Base-by-base conservation (phyloP, 1,139 yeast species). In the Saccharomyces pastorianus region DNA sequence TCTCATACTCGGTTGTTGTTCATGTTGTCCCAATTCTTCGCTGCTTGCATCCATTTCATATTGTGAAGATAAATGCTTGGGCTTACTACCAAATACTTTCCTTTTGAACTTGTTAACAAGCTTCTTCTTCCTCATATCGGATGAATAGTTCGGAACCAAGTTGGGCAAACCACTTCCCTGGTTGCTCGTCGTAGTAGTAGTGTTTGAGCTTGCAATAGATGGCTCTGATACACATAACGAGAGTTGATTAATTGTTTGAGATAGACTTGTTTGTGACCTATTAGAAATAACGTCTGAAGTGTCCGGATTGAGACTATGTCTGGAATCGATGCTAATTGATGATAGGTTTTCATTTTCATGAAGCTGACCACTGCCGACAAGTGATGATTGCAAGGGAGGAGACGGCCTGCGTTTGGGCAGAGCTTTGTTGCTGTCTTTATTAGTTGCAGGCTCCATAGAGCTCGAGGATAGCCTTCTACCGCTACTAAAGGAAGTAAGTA, bases 21-120 rank as follows among this genome's bases (percentile, higher is more conserved):
- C 6, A 56, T 58, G 32, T 56, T 58, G 23, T 55, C 60, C 25
- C 13, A 17, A 58, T 54, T 8, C 62, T 6, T 38, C 44, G 13
- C 20, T 9, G 25, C 8, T 20, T 13, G 26, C 25, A 20, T 38
- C 23, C n/a, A 17, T 11, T 38, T 38, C 44, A 20, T 38, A 38
- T 38, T 38, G 44, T 11, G 44, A 38, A 9, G 26, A 55, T 27
- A 55, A 48, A 5, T 55, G 54, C 20, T 55, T 55, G 20, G 58
- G 54, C 25, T 55, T 51, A 9, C 58, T 51, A 17, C 55, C 54
- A 6, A 54, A 49, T 32, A 56, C 54, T 13, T 41, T 50, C 54
- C 5, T 48, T 29, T 13, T 29, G 25, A 13, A 32, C 34, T 23
- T 17, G 46, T 27, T 53, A 52, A 20, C 41, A 47, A 32, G 50